Evolutionary conservation across 495 filamentous ascomycete genomes (phyloP), one percentile per base, ranked within the genome.

Genomic region (Echria macrotheca): DNA sequence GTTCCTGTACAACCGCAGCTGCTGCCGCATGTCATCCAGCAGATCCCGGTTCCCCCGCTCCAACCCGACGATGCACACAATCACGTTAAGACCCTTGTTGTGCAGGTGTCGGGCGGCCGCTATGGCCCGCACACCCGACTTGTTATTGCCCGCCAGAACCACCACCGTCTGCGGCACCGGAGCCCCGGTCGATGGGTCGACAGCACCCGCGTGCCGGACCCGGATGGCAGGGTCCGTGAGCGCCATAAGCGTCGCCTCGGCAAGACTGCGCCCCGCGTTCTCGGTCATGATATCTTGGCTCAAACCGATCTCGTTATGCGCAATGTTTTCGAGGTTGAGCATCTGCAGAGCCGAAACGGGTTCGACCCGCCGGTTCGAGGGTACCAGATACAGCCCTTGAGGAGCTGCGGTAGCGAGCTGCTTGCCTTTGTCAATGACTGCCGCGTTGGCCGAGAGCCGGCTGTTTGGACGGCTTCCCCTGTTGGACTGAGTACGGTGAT

Each of bases 271-370:
- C 8, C 86, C 91, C 0, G 89, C 86, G 61, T 91, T 95, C 60
- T 96, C 93, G 0, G 88, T 83, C 66, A 96, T 85, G 59, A 96
- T 83, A 42, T 93, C 87, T 59, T 91, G 87, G 0, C 85, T 85
- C 35, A 98, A 70, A 4, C 88, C 89, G 51, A 93, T 80, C 51
- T 95, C 89, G 19, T 81, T 77, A 32, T 86, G 81, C 0, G 89
- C 87, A 44, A 91, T 82, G 54, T 90, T 89, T 66, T 98, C 93
- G 19, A 96, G 77, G 52, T 91, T 89, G 25, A 91, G 78, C 72
- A 94, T 91, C 58, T 91, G 88, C 25, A 91, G 66, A 14, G 91
- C 86, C 42, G 83, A 86, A 47, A 96, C 81, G 11, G 84, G 81
- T 38, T 91, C 87, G 52, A 91, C 87, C 49, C 78, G 80, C 29